Conservation (phyloP, 2,329 filamentous ascomycete species). For the Venturia carpophila region DNA sequence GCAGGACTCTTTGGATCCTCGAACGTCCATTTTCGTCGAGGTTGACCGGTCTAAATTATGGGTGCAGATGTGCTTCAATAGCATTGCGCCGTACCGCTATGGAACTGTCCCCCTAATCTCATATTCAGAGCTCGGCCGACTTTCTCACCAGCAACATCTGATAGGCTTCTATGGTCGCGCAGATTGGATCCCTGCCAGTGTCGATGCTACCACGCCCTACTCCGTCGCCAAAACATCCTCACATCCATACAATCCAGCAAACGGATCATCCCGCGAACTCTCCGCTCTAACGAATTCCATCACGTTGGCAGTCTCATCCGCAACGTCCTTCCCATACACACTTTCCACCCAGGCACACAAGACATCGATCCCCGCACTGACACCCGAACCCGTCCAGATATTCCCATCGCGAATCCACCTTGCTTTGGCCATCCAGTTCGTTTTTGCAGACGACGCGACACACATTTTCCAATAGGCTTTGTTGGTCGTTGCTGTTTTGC, state of each 20-base stretch:
- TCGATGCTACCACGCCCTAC: not conserved
- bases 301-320: not conserved
- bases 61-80: too few relatives aligned
- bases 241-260: constrained; percentile 1
- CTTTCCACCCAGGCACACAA: constrained; percentile 5
- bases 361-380: constrained; percentile 25
- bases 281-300: constrained; percentile 10
- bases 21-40: too few relatives aligned
- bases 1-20: too few relatives aligned
- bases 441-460: constrained; percentile 30
- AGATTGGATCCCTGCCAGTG: too few relatives aligned
- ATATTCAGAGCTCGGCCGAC: too few relatives aligned
- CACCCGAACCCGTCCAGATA: constrained; percentile 11
- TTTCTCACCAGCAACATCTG: too few relatives aligned
- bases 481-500: constrained; percentile 11
- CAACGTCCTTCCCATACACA: constrained; percentile 1
- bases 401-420: constrained; percentile 11
- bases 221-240: not conserved
- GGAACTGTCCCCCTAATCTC: too few relatives aligned
- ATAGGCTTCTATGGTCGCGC: too few relatives aligned
- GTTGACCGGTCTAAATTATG: too few relatives aligned
- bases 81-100: too few relatives aligned
- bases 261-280: not conserved
- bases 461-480: constrained; percentile 30
- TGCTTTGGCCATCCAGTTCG: constrained; percentile 22